Base-by-base conservation (phyloP, 768 basidiomycete genomes). In the Boletus sp. region DNA sequence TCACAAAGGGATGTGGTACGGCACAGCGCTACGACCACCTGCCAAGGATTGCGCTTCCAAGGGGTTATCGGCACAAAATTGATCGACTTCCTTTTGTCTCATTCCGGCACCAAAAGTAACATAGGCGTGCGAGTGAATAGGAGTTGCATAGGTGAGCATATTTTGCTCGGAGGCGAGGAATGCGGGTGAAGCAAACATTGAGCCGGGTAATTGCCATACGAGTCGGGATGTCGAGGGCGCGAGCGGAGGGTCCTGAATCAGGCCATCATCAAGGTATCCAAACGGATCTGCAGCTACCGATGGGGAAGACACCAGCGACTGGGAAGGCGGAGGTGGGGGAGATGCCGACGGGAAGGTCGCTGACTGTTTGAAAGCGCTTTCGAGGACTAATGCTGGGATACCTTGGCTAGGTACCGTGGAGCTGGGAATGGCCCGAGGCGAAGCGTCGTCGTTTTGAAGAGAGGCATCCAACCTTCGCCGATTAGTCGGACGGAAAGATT, bases 31-130 rank as follows among this genome's bases (percentile, higher is more conserved):
- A 29, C 74, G 76, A 53, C 71, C 73, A 10, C 83, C 84, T 3
- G 75, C 69, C 28, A 82, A 62, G 40, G 84, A 84, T 37, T 71
- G 77, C 0, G 79, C 88, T 63, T 83, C 82, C 45, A 93, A 72
- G 35, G 83, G 86, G 64, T 90, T 76, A 42, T 78, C 78, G 0
- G 90, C 85, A 0, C 87, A 90, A 68, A 79, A 90, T 14, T 79
- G 78, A 65, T 96, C 94, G 42, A 96, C 78, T 58, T 92, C 85
- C 67, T 92, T 93, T 71, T 94, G 92, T 30, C 83, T 77, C 77
- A 85, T 85, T 3, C 94, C 94, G 6, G 93, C 86, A 20, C 92
- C 92, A 63, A 95, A 92, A 1, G 92, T 90, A 10, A 94, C 86
- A 68, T 84, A 94, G 36, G 88, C 89, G 52, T 89, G 83, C 3